Conservation (phyloP, 164 flowering plant genomes). For the Taxillus chinensis region DNA sequence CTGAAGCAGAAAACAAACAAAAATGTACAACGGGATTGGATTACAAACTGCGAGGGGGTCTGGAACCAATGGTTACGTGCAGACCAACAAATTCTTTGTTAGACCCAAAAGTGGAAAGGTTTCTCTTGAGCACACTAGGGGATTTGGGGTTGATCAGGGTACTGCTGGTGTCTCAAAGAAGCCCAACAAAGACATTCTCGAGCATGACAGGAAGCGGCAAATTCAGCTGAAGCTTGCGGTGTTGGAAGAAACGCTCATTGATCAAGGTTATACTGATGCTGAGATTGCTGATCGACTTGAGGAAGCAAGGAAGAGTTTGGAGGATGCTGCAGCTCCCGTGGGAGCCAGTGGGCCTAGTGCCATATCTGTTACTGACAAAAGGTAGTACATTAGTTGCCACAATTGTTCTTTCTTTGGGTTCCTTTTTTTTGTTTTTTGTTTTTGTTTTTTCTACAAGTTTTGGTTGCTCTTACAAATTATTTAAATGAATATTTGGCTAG, state of each 20-base stretch:
- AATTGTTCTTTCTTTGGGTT: background rate
- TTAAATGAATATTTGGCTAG: background rate
- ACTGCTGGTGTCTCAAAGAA: conserved; percentile 69
- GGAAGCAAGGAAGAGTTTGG: conserved; percentile 50
- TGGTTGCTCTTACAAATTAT: background rate
- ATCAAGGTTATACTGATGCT: conserved; percentile 79
- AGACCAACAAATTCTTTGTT: conserved; percentile 76
- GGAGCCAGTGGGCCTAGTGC: conserved; percentile 16
- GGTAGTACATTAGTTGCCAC: conserved; percentile 6
- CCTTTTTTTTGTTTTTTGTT: background rate
- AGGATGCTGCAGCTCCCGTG: conserved; percentile 39
- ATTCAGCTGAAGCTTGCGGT: conserved; percentile 77
- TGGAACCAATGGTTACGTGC: conserved; percentile 88
- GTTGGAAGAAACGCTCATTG: conserved; percentile 67
- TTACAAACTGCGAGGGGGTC: conserved; percentile 87
- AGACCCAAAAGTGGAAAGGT: conserved; percentile 16
- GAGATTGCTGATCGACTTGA: conserved; percentile 57
- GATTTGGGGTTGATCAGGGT: conserved; percentile 63
- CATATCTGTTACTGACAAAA: conserved; percentile 6
- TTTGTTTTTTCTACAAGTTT: background rate
- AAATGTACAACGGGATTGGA: conserved; percentile 95
- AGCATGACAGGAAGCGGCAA: conserved; percentile 89
- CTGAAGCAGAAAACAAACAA: background rate
- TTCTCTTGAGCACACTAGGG: conserved; percentile 9
- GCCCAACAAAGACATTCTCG: conserved; percentile 75